These are phyloP conservation scores for Stramenopiles sp. DNA, from an alignment of 352 stramenopile genomes.

Conservation along the genomic window DNA sequence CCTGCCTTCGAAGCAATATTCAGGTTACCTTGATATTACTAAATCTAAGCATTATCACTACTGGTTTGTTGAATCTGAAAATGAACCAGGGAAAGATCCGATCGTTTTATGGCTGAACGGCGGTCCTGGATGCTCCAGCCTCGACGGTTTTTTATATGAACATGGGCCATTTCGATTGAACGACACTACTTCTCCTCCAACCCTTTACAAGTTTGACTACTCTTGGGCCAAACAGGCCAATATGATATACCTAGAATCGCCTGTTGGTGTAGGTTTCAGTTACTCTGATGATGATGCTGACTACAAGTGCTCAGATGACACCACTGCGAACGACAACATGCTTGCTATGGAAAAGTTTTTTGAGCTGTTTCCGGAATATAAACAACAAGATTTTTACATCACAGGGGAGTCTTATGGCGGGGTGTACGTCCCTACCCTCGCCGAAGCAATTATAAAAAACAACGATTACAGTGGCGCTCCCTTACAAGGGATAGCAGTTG, in stretches of 20 bases:
- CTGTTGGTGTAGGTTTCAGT: conserved; percentile 54
- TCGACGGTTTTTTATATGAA: conserved; percentile 50
- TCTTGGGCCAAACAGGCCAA: conserved; percentile 60
- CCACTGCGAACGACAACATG: conserved; percentile 31
- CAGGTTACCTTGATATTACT: not conserved
- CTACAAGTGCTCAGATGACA: conserved; percentile 26
- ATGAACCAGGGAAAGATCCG: conserved; percentile 35
- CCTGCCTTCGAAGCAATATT: not conserved
- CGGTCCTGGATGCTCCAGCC: conserved; percentile 54
- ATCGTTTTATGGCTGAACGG: conserved; percentile 73
- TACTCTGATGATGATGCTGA: conserved; percentile 25
- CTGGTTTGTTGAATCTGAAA: conserved; percentile 38
- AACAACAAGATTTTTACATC: conserved; percentile 57
- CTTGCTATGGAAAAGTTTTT: conserved; percentile 42
- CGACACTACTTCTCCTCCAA: conserved; percentile 19
- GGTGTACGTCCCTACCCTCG: conserved; percentile 76
- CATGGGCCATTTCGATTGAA: conserved; percentile 34
- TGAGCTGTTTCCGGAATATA: conserved; percentile 38
- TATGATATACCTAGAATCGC: conserved; percentile 66
- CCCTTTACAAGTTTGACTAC: conserved; percentile 33
- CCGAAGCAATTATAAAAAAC: conserved; percentile 38
- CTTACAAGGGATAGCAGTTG: conserved; percentile 57
- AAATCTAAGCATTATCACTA: conserved; percentile 23
- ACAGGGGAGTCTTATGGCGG: conserved; percentile 82
- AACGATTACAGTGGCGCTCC: conserved; percentile 19